Base-by-base conservation (phyloP, 202 grass and related monocot genomes). In the Musa balbisiana region DNA sequence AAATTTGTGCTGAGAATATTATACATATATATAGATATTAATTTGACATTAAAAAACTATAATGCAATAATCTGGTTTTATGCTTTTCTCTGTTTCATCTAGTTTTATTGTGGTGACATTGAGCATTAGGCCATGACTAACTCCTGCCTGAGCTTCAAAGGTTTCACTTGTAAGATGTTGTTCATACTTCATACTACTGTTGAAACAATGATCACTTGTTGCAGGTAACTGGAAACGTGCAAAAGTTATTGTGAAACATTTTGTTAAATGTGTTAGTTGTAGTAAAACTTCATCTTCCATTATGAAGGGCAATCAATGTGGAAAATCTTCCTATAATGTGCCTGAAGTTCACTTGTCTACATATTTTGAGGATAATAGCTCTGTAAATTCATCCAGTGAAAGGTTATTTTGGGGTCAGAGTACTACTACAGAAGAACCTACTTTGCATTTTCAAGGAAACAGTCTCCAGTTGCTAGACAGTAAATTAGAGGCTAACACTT, bases 211-310 rank as follows among this genome's bases (percentile, higher is more conserved):
- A 65, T 65, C 3, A 66, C 52, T 80, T 50, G 29, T 27, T 64
- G 49, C 69, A 97, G 93, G 93, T 89, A 81, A 93, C 76, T 97
- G 90, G 93, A 97, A 89, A 81, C 84, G 76, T 73, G 88, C 53
- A n/a, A 72, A 87, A 71, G 79, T 71, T 73, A 81, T 89, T 81
- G 77, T 97, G 71, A 78, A 91, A 59, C 86, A 93, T 83, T 88
- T 97, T 84, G 68, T 84, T 79, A 77, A 86, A 69, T 93, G 76
- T 75, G 78, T 88, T 58, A 89, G 87, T 85, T 80, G 51, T 26
- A 75, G 63, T 73, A 74, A 80, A 84, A 78, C 73, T 62, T 80
- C 62, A 10, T 76, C 73, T 21, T 51, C 5, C 3, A 73, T 25
- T 83, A 20, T 22, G 54, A 64, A 84, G 21, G 85, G 82, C 87